A percentile compares a stretch with the other conserved stretches of the same genome.
phyloP scores from a whole-genome alignment of 768 basidiomycete genomes.

The Gymnopilus junonius region DNA sequence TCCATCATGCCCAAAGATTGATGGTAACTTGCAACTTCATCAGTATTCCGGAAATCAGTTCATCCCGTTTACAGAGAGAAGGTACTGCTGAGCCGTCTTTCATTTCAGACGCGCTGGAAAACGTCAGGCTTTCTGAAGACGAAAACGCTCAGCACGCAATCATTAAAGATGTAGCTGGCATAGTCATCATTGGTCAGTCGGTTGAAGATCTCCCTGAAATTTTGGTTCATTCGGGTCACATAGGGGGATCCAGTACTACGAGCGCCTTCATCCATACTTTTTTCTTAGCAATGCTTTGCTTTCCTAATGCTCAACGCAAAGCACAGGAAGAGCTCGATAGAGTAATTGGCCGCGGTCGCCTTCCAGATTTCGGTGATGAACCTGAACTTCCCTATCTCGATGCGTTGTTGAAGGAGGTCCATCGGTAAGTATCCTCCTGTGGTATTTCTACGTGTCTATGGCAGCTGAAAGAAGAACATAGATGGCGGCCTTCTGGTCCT shows the following conservation, averaged over 20 bases:
- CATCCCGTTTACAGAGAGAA: slow-evolving; percentile 5
- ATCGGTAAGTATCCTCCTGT: slow-evolving; percentile 16
- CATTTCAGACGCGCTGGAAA: slow-evolving; percentile 18
- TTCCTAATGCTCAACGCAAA: slow-evolving; percentile 41
- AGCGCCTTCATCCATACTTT: slow-evolving; percentile 34
- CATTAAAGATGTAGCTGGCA: slow-evolving; percentile 40
- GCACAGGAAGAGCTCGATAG: slow-evolving; percentile 45
- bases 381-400: slow-evolving; percentile 41
- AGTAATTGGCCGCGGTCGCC: slow-evolving; percentile 39
- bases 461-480: neutral
- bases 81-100: slow-evolving; percentile 17
- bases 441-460: neutral
- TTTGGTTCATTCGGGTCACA: slow-evolving; percentile 7
- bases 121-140: slow-evolving; percentile 2
- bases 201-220: neutral
- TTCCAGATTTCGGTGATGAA: slow-evolving; percentile 43
- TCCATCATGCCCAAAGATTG: slow-evolving; percentile 17
- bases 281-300: slow-evolving; percentile 42
- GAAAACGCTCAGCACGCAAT: slow-evolving; percentile 8
- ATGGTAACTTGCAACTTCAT: slow-evolving; percentile 13
- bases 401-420: slow-evolving; percentile 41
- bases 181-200: slow-evolving; percentile 30
- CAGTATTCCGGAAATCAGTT: neutral
- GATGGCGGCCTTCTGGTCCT: slow-evolving; percentile 35
- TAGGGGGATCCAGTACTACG: slow-evolving; percentile 30